Evolutionary conservation across 306 rosid species (phyloP).

Genomic region (Clitoria ternatea): DNA sequence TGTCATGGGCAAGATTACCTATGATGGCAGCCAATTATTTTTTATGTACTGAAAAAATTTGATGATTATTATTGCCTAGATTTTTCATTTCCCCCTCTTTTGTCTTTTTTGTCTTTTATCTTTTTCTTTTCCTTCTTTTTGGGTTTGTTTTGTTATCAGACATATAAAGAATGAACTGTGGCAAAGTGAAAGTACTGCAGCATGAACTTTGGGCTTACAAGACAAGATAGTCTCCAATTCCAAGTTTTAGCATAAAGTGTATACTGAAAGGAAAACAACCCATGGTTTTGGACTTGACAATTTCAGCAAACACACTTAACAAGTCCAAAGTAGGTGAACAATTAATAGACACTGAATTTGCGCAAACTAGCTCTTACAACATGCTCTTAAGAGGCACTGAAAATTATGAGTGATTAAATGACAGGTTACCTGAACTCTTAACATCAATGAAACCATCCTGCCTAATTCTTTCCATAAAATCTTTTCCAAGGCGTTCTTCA

Average conservation of each 20-base stretch:
- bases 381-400: constrained; percentile 14
- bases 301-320: not conserved
- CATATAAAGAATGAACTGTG: not conserved
- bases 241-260: not conserved
- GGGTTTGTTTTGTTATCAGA: not conserved
- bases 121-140: not conserved
- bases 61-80: not conserved
- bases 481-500: constrained; percentile 48
- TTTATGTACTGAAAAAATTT: not conserved
- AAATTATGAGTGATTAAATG: not conserved
- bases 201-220: not conserved
- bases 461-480: constrained; percentile 51
- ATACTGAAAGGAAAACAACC: not conserved
- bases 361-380: not conserved
- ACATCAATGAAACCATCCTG: constrained; percentile 64
- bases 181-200: not conserved
- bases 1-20: not conserved
- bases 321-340: not conserved
- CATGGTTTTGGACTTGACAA: not conserved
- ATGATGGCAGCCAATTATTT: not conserved
- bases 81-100: not conserved
- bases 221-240: not conserved
- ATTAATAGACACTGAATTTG: not conserved
- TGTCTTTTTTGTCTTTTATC: not conserved
- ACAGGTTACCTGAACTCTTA: constrained; percentile 48